Percentiles rank a stretch among this genome's conserved stretches.
Conservation (phyloP, 371 early-diverging fungal genomes). For the Mortierella sp. region DNA sequence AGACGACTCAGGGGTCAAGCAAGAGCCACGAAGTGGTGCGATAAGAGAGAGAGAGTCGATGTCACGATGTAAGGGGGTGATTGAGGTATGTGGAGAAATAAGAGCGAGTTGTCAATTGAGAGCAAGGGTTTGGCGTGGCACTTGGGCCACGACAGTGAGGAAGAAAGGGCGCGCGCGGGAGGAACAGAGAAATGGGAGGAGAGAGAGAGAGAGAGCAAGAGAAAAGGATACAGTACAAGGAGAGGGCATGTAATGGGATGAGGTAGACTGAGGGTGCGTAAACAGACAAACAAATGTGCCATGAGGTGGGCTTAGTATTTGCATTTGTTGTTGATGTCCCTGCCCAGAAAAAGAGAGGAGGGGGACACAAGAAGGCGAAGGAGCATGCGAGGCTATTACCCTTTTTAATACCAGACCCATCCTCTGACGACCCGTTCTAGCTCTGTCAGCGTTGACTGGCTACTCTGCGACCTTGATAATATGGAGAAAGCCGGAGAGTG, state of each 20-base stretch:
- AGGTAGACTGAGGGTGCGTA: background rate
- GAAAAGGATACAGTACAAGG: background rate
- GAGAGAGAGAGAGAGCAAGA: background rate
- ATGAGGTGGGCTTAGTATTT: background rate
- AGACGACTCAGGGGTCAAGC: background rate
- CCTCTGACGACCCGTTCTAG: background rate
- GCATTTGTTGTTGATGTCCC: background rate
- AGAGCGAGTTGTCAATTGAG: constrained; percentile 6
- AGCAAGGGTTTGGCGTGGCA: constrained; percentile 20
- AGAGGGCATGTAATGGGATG: background rate
- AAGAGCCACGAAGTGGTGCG: background rate
- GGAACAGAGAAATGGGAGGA: background rate
- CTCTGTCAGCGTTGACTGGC: background rate
- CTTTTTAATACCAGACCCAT: background rate
- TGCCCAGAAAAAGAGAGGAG: background rate
- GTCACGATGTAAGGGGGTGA: constrained; percentile 6
- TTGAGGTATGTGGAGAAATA: constrained; percentile 9
- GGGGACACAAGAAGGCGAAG: background rate
- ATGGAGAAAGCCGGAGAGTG: background rate
- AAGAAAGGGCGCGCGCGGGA: background rate
- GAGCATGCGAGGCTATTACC: background rate
- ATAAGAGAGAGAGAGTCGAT: constrained; percentile 1
- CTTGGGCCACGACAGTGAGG: background rate
- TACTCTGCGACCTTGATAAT: background rate
- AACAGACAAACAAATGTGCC: background rate